Evolutionary conservation across 768 basidiomycete species (phyloP), one percentile per base, ranked within the genome.

Genomic region (Dioszegia aurantiaca): DNA sequence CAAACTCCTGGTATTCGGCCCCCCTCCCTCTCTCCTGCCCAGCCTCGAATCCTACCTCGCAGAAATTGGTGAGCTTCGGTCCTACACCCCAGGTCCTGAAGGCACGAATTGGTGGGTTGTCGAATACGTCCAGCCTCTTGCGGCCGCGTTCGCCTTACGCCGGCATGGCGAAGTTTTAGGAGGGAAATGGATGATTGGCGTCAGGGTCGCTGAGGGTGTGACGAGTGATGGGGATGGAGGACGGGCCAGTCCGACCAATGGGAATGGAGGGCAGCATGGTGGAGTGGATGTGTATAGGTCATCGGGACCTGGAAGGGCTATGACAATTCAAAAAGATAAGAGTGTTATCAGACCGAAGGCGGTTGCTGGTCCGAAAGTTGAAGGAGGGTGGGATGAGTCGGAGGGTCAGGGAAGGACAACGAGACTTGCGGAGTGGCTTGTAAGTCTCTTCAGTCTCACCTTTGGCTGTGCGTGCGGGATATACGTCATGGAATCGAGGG

Each of bases 111-210:
- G 72, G 72, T 70, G 30, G 23, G 57, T 66, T 24, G 63, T 70
- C 39, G 44, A 44, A 19, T 73, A 60, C 33, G 24, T 48, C 17
- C 41, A 41, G 19, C 67, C 69, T 12, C 36, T 58, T 2, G 41
- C 63, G 9, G 72, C 72, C 2, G 47, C 39, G 11, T 70, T 61
- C 36, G 61, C 62, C 0, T 44, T 73, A 8, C 42, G 69, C 27
- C 46, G 64, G 45, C 69, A 73, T 48, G 72, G 72, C 11, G 72
- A 73, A n/a, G 57, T 73, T 9, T 28, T 73, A 17, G 45, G 48
- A n/a, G 69, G 69, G 11, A 58, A 44, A 49, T 73, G 57, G 51
- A 68, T 73, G 63, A 11, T 73, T 1, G 72, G 72, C 4, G 60
- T 73, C 30, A 67, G 60, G 42, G 62, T 70, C n/a, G 57, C 43